These are phyloP conservation scores for Gastrolobium bilobum DNA, from an alignment of 306 rosid species.

Conservation along the genomic window DNA sequence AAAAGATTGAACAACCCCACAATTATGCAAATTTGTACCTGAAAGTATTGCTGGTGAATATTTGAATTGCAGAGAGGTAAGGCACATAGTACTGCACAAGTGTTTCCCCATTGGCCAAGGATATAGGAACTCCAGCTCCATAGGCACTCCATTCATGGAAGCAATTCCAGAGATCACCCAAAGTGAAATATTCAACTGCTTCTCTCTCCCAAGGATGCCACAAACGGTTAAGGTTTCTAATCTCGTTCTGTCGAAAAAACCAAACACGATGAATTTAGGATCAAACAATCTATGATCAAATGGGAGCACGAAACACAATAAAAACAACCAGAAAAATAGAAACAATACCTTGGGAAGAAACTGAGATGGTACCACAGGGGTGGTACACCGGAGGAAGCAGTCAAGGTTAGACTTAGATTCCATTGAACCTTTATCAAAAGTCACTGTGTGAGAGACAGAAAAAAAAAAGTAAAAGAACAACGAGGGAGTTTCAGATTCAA, in stretches of 20 bases:
- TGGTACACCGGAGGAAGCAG: conserved; percentile 77
- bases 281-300: not conserved
- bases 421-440: conserved; percentile 64
- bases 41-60: conserved; percentile 77
- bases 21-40: conserved; percentile 62
- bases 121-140: conserved; percentile 89
- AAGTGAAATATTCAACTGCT: conserved; percentile 76
- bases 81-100: conserved; percentile 96
- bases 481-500: conserved; percentile 48
- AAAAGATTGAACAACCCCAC: conserved; percentile 20
- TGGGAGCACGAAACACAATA: not conserved
- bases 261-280: not conserved
- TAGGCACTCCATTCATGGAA: conserved; percentile 96
- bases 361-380: conserved; percentile 80
- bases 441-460: conserved; percentile 49
- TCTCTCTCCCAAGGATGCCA: conserved; percentile 98
- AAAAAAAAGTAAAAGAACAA: conserved; percentile 9
- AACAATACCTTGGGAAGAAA: conserved; percentile 75
- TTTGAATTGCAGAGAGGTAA: conserved; percentile 95
- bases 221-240: conserved; percentile 78
- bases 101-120: conserved; percentile 72
- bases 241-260: conserved; percentile 62
- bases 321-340: not conserved
- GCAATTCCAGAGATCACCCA: conserved; percentile 87
- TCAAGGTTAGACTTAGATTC: conserved; percentile 87